These are phyloP conservation scores for Cladophialophora yegresii DNA, from an alignment of 2,329 filamentous ascomycete species.

Conservation along the genomic window DNA sequence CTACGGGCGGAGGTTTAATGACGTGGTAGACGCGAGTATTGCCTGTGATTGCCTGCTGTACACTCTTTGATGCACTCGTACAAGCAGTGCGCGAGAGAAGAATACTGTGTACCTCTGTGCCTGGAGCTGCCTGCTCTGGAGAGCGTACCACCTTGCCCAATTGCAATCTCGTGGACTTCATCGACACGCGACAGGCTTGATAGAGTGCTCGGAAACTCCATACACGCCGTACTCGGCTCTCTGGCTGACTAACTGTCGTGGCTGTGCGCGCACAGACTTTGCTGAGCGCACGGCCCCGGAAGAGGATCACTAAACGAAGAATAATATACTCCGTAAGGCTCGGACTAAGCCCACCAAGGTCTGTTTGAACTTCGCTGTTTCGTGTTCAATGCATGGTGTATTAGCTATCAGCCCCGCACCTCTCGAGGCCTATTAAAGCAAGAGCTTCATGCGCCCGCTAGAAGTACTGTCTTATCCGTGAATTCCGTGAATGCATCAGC, in stretches of 20 bases:
- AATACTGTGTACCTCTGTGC: background rate
- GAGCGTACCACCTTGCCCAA: background rate
- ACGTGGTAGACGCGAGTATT: background rate
- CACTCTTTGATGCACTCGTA: background rate
- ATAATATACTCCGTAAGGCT: slow-evolving; percentile 2
- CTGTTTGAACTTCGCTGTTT: background rate
- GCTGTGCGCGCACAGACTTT: background rate
- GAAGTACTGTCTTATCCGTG: slow-evolving; percentile 26
- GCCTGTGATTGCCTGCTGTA: background rate
- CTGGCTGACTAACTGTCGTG: background rate
- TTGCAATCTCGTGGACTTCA: background rate
- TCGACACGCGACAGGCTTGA: too few relatives aligned
- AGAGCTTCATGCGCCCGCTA: slow-evolving; percentile 22
- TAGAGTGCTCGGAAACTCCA: background rate
- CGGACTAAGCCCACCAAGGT: background rate
- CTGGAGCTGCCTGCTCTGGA: background rate
- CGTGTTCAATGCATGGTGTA: slow-evolving; percentile 16
- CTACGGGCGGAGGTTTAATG: background rate
- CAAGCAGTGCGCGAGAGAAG: background rate
- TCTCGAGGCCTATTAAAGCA: slow-evolving; percentile 29
- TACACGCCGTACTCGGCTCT: background rate
- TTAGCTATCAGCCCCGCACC: slow-evolving; percentile 29
- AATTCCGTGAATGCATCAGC: slow-evolving; percentile 29
- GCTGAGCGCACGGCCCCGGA: background rate
- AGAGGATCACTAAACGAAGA: background rate